phyloP scores from a whole-genome alignment of 2,329 filamentous ascomycete species.

The Colletotrichum eleusines region DNA sequence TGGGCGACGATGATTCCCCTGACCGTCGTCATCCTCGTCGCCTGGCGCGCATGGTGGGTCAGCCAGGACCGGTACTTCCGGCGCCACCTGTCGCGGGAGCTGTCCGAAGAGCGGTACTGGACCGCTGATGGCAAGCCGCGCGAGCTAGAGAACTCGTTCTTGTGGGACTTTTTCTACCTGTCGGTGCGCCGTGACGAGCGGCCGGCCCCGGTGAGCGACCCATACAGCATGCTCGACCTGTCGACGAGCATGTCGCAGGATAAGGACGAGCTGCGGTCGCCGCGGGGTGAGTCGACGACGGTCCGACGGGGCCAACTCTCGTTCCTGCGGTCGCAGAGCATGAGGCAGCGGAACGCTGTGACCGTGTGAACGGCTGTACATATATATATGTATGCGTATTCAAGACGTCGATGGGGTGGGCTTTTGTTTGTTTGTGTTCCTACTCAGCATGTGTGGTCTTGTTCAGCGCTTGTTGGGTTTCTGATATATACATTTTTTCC shows the following conservation, averaged over 20 bases:
- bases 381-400: neutral
- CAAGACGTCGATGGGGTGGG: neutral
- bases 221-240: constrained; percentile 29
- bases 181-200: constrained; percentile 52
- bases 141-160: constrained; percentile 56
- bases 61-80: constrained; percentile 61
- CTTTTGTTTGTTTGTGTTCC: neutral
- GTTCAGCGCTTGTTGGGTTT: neutral
- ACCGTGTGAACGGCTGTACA: constrained; percentile 23
- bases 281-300: constrained; percentile 23
- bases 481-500: neutral
- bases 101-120: constrained; percentile 63
- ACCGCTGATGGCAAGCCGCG: constrained; percentile 58
- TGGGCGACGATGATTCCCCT: constrained; percentile 59
- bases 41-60: constrained; percentile 62
- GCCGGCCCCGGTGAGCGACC: constrained; percentile 15
- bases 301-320: constrained; percentile 35
- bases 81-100: constrained; percentile 58
- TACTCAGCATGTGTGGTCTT: neutral
- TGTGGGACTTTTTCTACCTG: constrained; percentile 59
- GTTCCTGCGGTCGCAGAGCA: constrained; percentile 33
- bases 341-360: constrained; percentile 33
- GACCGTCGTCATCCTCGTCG: constrained; percentile 56
- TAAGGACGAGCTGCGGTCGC: constrained; percentile 37
- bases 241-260: constrained; percentile 30